A percentile compares a stretch with the other conserved stretches of the same genome.
These are phyloP conservation scores for Fusarium musae DNA, from an alignment of 2,329 filamentous ascomycete species.

Conservation along the genomic window DNA sequence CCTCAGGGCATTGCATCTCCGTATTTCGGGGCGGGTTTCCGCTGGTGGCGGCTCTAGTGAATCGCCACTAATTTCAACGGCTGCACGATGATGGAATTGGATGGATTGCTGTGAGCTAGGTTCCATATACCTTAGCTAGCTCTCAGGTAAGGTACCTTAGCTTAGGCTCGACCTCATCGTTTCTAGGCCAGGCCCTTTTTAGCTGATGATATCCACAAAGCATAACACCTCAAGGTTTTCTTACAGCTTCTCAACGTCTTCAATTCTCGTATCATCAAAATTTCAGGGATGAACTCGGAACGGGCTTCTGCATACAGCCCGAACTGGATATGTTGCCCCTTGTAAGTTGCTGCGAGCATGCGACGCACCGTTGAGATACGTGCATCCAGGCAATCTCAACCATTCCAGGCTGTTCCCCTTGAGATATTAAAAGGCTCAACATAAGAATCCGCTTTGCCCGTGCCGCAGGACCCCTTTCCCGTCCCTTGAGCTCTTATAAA, in stretches of 20 bases:
- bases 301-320: slow-evolving; percentile 26
- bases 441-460: neutral
- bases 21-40: slow-evolving; percentile 19
- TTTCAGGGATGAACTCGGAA: slow-evolving; percentile 12
- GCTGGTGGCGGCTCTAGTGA: slow-evolving; percentile 21
- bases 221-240: neutral
- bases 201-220: slow-evolving; percentile 1
- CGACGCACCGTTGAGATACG: slow-evolving; percentile 9
- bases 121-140: neutral
- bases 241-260: neutral
- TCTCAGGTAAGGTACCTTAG: neutral
- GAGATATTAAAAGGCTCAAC: neutral
- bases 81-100: slow-evolving; percentile 39
- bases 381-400: slow-evolving; percentile 28
- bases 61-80: slow-evolving; percentile 42
- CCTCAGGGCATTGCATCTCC: neutral
- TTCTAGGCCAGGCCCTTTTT: neutral
- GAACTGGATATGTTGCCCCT: slow-evolving; percentile 25
- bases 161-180: neutral
- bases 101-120: neutral
- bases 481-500: slow-evolving; percentile 9
- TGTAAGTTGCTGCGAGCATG: slow-evolving; percentile 29
- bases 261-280: slow-evolving; percentile 3
- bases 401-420: slow-evolving; percentile 31
- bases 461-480: slow-evolving; percentile 8